A percentile compares a stretch with the other conserved stretches of the same genome.
These are phyloP conservation scores for Erodium texanum DNA, from an alignment of 441 rosid species.

Conservation along the genomic window DNA sequence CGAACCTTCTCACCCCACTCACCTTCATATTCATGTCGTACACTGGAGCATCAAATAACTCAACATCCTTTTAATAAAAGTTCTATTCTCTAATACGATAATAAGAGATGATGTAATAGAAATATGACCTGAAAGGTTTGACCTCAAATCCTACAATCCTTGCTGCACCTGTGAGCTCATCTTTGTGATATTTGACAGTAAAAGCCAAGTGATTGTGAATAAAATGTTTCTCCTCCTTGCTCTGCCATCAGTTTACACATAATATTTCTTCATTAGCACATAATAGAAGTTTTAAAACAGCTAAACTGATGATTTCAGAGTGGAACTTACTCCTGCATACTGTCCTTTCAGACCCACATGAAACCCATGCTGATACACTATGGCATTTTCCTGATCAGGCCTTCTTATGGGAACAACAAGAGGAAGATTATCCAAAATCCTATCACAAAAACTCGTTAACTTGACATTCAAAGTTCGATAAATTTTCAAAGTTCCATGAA, in stretches of 20 bases:
- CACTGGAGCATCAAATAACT: conserved; percentile 35
- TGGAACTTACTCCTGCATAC: conserved; percentile 59
- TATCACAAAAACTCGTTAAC: conserved; percentile 23
- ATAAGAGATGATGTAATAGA: not conserved
- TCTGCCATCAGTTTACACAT: conserved; percentile 32
- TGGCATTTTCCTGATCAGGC: conserved; percentile 44
- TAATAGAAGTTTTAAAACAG: not conserved
- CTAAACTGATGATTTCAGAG: not conserved
- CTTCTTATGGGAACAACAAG: conserved; percentile 60
- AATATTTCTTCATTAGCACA: conserved; percentile 12
- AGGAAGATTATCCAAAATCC: conserved; percentile 97
- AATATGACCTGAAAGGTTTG: conserved; percentile 64
- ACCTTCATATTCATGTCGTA: conserved; percentile 73
- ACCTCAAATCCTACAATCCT: conserved; percentile 92
- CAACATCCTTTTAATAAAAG: conserved; percentile 4
- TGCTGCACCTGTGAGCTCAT: conserved; percentile 41
- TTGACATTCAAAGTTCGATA: not conserved
- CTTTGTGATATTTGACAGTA: conserved; percentile 68
- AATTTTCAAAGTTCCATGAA: not conserved
- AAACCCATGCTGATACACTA: conserved; percentile 76
- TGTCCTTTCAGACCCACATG: conserved; percentile 73
- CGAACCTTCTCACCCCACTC: conserved; percentile 64
- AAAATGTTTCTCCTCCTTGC: conserved; percentile 68
- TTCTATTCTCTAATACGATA: not conserved
- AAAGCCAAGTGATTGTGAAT: conserved; percentile 76